Evolutionary conservation across 495 filamentous ascomycete species (phyloP).

Genomic region (Neurospora sp.): DNA sequence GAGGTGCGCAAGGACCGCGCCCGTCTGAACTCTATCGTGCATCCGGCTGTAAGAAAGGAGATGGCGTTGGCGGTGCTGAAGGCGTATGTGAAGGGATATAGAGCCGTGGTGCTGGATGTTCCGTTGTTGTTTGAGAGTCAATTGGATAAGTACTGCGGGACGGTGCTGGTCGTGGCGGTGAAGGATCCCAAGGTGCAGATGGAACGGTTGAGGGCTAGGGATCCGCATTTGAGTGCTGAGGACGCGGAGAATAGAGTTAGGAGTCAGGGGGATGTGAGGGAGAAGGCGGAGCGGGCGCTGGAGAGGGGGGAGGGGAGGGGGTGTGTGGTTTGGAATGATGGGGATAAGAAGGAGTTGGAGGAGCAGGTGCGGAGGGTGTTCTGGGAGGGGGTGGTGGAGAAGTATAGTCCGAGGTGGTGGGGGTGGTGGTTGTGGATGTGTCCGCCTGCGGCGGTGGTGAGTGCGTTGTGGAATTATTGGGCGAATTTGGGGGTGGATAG

Average conservation of each 20-base stretch:
- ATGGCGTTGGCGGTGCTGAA: constrained; percentile 58
- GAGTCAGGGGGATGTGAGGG: constrained; percentile 73
- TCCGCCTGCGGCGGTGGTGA: constrained; percentile 58
- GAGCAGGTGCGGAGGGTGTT: constrained; percentile 46
- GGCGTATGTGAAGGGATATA: constrained; percentile 58
- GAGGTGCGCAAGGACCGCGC: constrained; percentile 54
- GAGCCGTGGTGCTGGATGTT: constrained; percentile 89
- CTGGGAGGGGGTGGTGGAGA: constrained; percentile 46
- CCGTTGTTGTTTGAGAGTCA: constrained; percentile 81
- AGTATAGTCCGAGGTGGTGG: constrained; percentile 69
- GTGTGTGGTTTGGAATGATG: constrained; percentile 82
- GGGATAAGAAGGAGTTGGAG: constrained; percentile 53
- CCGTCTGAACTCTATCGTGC: constrained; percentile 80
- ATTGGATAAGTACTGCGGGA: constrained; percentile 69
- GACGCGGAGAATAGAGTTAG: constrained; percentile 74
- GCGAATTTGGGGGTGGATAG: constrained; percentile 55
- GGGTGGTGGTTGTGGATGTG: constrained; percentile 56
- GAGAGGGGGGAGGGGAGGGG: constrained; percentile 51
- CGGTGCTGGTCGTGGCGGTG: constrained; percentile 77
- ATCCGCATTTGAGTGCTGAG: constrained; percentile 58
- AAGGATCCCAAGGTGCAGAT: constrained; percentile 68
- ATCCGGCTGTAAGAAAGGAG: constrained; percentile 70
- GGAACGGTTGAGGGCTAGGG: constrained; percentile 56
- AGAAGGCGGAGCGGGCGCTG: constrained; percentile 66
- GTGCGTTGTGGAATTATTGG: constrained; percentile 56